These are phyloP conservation scores for Phalaenopsis equestris DNA, from an alignment of 106 monocot genomes.

Conservation along the genomic window DNA sequence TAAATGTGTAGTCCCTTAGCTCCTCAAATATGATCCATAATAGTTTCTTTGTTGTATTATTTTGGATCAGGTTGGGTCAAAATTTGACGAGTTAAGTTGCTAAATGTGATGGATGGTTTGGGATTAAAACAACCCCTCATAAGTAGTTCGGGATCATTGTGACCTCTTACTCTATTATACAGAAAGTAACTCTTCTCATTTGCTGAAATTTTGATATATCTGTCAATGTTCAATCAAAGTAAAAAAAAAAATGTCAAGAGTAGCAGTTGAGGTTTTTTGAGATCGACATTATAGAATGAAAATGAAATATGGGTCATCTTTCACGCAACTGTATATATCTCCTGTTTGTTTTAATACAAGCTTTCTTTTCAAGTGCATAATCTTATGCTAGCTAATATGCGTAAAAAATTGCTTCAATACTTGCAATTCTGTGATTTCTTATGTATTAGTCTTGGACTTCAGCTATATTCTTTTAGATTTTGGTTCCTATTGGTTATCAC, in stretches of 20 bases:
- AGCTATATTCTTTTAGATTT: neutral
- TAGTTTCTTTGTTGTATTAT: no score
- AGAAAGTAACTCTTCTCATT: neutral
- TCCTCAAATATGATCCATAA: no score
- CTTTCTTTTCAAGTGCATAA: neutral
- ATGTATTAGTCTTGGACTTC: neutral
- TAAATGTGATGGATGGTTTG: no score
- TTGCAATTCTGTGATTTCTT: neutral
- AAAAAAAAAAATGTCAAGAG: neutral
- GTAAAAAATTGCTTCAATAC: neutral
- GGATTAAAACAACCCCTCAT: no score
- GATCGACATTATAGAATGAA: neutral
- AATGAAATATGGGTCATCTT: neutral
- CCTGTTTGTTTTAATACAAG: neutral
- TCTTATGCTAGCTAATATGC: neutral
- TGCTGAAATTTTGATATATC: neutral
- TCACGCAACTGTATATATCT: neutral
- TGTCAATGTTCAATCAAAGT: neutral
- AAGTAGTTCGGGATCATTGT: no score
- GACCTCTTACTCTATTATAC: no score
- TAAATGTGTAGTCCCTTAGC: no score
- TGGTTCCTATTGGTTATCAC: neutral
- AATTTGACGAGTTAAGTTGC: no score
- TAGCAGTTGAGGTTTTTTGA: neutral
- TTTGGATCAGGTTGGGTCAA: no score